Percentiles rank a stretch among this genome's conserved stretches.
Evolutionary conservation across 805 yeast species (phyloP).

Genomic region (Zygosaccharomyces lentus): DNA sequence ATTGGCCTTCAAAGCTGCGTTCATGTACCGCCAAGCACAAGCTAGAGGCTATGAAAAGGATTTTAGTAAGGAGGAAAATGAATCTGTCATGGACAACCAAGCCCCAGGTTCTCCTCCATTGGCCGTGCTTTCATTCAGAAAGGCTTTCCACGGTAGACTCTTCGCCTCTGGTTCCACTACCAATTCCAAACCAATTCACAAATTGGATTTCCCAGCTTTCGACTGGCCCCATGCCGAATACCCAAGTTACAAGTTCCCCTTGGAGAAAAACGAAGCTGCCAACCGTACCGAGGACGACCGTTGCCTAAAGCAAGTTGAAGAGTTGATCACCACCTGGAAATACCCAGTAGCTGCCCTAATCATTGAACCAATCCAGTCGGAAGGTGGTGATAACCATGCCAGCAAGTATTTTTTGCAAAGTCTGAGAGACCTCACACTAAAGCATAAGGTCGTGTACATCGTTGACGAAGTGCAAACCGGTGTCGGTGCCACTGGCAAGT

Average conservation of each 20-base stretch:
- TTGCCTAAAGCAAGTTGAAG: slow-evolving; percentile 73
- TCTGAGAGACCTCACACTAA: slow-evolving; percentile 54
- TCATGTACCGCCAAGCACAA: slow-evolving; percentile 56
- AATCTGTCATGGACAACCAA: slow-evolving; percentile 69
- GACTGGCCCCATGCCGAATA: slow-evolving; percentile 96
- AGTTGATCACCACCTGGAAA: slow-evolving; percentile 60
- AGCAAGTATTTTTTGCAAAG: slow-evolving; percentile 58
- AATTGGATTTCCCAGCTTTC: slow-evolving; percentile 87
- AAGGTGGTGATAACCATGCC: slow-evolving; percentile 76
- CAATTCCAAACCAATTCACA: slow-evolving; percentile 92
- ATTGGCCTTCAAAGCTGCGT: slow-evolving; percentile 67
- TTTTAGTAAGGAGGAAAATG: slow-evolving; percentile 66
- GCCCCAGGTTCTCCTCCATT: slow-evolving; percentile 88
- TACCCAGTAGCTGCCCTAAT: slow-evolving; percentile 83
- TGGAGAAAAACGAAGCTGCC: slow-evolving; percentile 56
- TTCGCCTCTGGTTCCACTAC: slow-evolving; percentile 90
- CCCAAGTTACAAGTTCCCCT: slow-evolving; percentile 81
- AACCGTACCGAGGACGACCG: slow-evolving; percentile 77
- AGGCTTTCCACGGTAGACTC: slow-evolving; percentile 92
- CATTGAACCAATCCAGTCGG: slow-evolving; percentile 82
- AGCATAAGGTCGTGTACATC: slow-evolving; percentile 55
- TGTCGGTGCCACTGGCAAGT: slow-evolving; percentile 66
- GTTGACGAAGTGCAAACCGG: slow-evolving; percentile 75
- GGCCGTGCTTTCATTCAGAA: slow-evolving; percentile 79
- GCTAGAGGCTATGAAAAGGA: slow-evolving; percentile 54